Conservation (phyloP, 192 early-diverging fungal genomes). For the Glomus cerebriforme region DNA sequence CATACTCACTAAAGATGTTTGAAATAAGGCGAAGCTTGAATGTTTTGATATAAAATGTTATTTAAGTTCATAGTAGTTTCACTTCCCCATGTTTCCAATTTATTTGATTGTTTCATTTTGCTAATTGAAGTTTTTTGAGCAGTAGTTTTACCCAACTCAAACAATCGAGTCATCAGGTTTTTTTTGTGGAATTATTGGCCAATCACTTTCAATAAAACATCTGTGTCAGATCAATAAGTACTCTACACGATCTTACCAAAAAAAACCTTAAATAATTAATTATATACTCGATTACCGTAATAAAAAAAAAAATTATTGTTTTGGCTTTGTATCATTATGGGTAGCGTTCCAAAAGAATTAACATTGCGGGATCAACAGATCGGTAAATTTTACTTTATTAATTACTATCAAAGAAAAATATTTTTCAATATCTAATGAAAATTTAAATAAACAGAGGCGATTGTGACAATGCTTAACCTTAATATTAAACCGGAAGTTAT, state of each 20-base stretch:
- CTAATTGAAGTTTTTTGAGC: too few species aligned
- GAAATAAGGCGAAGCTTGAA: constrained; percentile 76
- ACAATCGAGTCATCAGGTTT: neutral
- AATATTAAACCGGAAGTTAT: constrained; percentile 60
- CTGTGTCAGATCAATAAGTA: too few species aligned
- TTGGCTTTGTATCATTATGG: constrained; percentile 30
- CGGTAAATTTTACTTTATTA: constrained; percentile 42
- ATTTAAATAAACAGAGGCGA: constrained; percentile 62
- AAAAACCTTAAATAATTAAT: too few species aligned
- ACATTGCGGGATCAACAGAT: constrained; percentile 66
- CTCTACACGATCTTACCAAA: too few species aligned
- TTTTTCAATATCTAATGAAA: neutral
- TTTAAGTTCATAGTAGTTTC: constrained; percentile 83
- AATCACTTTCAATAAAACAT: neutral
- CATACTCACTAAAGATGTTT: constrained; percentile 66
- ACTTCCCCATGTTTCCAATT: constrained; percentile 72
- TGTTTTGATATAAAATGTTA: constrained; percentile 68
- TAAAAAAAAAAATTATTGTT: neutral
- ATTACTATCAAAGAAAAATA: constrained; percentile 15
- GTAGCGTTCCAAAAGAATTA: constrained; percentile 39
- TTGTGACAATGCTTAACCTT: constrained; percentile 84
- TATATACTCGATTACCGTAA: too few species aligned
- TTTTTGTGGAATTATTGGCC: neutral
- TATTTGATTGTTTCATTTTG: constrained; percentile 43
- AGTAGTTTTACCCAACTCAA: neutral